phyloP scores from a whole-genome alignment of 2,329 filamentous ascomycete genomes.

The Thermoascus crustaceus region DNA sequence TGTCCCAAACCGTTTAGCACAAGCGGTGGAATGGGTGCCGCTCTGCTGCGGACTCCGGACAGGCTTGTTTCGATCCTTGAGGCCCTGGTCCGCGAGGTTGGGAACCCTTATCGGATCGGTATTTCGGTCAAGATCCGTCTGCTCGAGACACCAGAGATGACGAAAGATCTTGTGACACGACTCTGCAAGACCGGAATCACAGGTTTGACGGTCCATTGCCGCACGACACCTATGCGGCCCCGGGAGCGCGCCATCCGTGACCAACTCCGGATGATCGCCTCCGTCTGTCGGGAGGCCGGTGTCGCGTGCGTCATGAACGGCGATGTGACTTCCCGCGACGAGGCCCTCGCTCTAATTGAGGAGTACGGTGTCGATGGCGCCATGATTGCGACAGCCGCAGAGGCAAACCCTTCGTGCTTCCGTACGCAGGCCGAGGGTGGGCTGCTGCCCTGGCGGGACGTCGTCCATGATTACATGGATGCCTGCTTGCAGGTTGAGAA shows the following conservation, averaged over 20 bases:
- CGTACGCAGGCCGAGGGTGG: constrained; percentile 61
- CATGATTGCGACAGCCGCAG: constrained; percentile 93
- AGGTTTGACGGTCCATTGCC: constrained; percentile 87
- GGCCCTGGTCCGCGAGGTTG: constrained; percentile 70
- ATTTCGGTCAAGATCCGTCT: constrained; percentile 96
- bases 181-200: constrained; percentile 85
- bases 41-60: constrained; percentile 77
- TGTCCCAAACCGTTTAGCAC: constrained; percentile 97
- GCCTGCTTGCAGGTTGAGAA: constrained; percentile 72
- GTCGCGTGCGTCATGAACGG: constrained; percentile 96
- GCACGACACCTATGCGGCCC: constrained; percentile 91
- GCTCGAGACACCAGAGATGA: constrained; percentile 66
- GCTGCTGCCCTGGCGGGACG: constrained; percentile 63
- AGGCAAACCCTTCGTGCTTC: constrained; percentile 87
- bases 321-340: constrained; percentile 68
- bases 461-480: constrained; percentile 67
- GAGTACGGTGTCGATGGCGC: constrained; percentile 86
- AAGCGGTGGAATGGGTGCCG: constrained; percentile 88
- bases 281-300: constrained; percentile 71
- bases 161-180: constrained; percentile 65
- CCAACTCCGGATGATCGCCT: constrained; percentile 75
- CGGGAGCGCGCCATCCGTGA: constrained; percentile 77
- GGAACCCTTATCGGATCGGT: constrained; percentile 71
- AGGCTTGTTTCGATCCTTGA: constrained; percentile 74
- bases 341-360: constrained; percentile 61